These are phyloP conservation scores for Globisporangium polare DNA, from an alignment of 352 stramenopile species.

Conservation along the genomic window DNA sequence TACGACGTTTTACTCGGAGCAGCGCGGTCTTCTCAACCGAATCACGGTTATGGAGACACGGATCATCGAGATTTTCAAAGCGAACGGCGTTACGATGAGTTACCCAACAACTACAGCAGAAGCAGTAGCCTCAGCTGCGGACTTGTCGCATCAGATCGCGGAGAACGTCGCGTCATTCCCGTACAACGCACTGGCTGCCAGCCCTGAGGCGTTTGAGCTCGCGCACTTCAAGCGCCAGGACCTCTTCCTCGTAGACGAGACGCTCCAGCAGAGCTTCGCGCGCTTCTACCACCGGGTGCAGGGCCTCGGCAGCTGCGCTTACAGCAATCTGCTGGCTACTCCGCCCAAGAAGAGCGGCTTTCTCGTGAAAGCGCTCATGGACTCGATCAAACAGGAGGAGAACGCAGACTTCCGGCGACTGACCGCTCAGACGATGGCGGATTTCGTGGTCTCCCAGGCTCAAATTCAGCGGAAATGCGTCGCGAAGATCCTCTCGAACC, in stretches of 20 bases:
- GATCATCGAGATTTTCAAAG: slow-evolving; percentile 47
- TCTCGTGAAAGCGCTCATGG: slow-evolving; percentile 76
- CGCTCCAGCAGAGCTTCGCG: slow-evolving; percentile 51
- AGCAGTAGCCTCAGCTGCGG: slow-evolving; percentile 25
- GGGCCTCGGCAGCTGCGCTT: slow-evolving; percentile 58
- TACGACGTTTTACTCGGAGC: slow-evolving; percentile 46
- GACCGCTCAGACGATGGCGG: slow-evolving; percentile 42
- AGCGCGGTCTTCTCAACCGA: slow-evolving; percentile 41
- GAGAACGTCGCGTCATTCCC: slow-evolving; percentile 52
- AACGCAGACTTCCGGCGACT: slow-evolving; percentile 40
- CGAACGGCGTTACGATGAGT: slow-evolving; percentile 20
- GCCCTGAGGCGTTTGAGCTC: slow-evolving; percentile 44
- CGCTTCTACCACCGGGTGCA: slow-evolving; percentile 52
- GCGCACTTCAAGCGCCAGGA: slow-evolving; percentile 81
- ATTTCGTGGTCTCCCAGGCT: slow-evolving; percentile 53
- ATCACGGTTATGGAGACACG: slow-evolving; percentile 49
- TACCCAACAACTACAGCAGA: not conserved
- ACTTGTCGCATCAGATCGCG: slow-evolving; percentile 60
- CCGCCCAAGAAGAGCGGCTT: slow-evolving; percentile 73
- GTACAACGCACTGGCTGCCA: slow-evolving; percentile 31
- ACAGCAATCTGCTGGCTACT: slow-evolving; percentile 45
- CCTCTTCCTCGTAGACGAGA: slow-evolving; percentile 73
- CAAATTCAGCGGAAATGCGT: slow-evolving; percentile 64
- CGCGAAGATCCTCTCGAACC: slow-evolving; percentile 72
- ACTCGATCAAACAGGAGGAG: slow-evolving; percentile 65